Evolutionary conservation across 345 rosid species (phyloP), one percentile per base, ranked within the genome.

Genomic region (Litchi chinensis): DNA sequence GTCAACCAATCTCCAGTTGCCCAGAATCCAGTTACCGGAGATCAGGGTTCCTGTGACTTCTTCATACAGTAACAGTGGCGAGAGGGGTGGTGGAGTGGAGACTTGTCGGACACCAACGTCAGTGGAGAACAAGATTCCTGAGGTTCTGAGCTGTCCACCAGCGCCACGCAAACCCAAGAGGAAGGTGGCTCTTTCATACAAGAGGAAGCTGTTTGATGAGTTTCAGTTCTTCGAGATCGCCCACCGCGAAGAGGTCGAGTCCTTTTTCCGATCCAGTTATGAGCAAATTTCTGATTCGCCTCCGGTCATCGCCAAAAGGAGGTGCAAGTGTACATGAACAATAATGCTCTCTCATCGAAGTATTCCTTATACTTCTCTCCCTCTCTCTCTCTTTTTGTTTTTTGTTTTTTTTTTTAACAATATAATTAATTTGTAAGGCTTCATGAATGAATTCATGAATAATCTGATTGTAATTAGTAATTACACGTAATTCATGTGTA

Each of bases 51-150:
- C 37, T 32, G 37, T 32, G 37, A 32, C 37, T 32, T 32, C 37
- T 32, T 32, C 37, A 32, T 32, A 32, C 37, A 32, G 37, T 32
- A 32, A 32, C 37, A 32, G 10, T 44, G 8, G 18, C 28, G 62
- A 26, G 26, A 19, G 41, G 21, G 73, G 59, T 0, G 79, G 46
- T 3, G 59, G 41, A 9, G 28, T 46, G 10, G 77, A 74, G 73
- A n/a, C n/a, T 54, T 82, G 80, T 26, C 62, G 22, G 5, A 85
- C 87, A 6, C 87, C 87, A 10, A 85, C 80, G 0, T 72, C 78
- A 0, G 73, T 62, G 0, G 83, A 82, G 43, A 48, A 54, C 82
- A 77, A 75, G 70, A 85, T 85, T 79, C 85, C 83, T 0, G 24
- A 24, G 6, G 16, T 67, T 8, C 22, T 74, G 46, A 10, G 22